These are phyloP conservation scores for Peribolospora kevripleyi DNA, from an alignment of 768 basidiomycete genomes.

Conservation along the genomic window DNA sequence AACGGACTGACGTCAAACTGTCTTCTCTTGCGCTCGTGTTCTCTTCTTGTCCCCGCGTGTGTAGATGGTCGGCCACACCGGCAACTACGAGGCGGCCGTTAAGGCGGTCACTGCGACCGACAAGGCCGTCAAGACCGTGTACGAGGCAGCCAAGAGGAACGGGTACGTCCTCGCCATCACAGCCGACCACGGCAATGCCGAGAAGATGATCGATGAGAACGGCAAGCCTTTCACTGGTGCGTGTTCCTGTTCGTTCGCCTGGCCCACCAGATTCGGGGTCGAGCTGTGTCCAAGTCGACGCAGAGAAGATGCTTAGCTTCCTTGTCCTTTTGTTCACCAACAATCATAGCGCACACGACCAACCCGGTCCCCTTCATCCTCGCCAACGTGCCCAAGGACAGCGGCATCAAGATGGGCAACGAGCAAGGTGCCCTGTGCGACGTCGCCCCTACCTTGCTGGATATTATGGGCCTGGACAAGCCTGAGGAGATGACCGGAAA, in stretches of 20 bases:
- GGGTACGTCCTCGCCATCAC: constrained; percentile 74
- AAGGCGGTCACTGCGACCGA: constrained; percentile 71
- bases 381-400: constrained; percentile 28
- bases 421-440: constrained; percentile 62
- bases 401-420: constrained; percentile 27
- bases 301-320: not conserved
- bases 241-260: constrained; percentile 14
- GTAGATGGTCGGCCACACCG: constrained; percentile 68
- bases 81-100: constrained; percentile 72
- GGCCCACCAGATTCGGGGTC: not conserved
- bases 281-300: constrained; percentile 1
- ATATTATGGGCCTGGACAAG: constrained; percentile 28
- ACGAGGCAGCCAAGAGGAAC: constrained; percentile 56
- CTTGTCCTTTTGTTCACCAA: no score
- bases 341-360: constrained; percentile 43
- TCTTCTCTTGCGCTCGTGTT: not conserved
- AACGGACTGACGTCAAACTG: not conserved
- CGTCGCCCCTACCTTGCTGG: constrained; percentile 71
- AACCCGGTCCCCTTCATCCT: constrained; percentile 81
- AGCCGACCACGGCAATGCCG: constrained; percentile 86
- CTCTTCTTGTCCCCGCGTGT: not conserved
- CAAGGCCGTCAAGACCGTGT: constrained; percentile 63
- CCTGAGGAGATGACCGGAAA: constrained; percentile 17
- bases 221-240: constrained; percentile 54
- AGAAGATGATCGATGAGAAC: constrained; percentile 74